Percentiles rank a stretch among this genome's conserved stretches.
phyloP scores from a whole-genome alignment of 1,284 basidiomycete genomes.

The Tylopilus orsonianus region DNA sequence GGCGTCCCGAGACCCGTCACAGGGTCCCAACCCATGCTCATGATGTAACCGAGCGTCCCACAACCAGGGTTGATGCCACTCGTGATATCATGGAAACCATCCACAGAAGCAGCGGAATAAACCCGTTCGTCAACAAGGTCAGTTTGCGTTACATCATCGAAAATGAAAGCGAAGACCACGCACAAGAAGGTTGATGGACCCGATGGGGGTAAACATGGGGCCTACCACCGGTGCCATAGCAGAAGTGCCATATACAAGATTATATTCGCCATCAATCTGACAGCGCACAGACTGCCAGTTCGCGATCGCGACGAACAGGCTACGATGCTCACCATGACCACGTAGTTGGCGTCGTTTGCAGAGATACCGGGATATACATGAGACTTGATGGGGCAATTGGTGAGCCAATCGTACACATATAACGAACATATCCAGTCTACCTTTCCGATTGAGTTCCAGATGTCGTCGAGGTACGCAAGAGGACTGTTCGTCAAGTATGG shows the following conservation, averaged over 20 bases:
- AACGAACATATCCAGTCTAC: conserved; percentile 29
- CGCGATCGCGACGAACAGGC: not conserved
- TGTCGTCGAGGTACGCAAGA: conserved; percentile 34
- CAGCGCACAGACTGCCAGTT: not conserved
- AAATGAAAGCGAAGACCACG: conserved; percentile 3
- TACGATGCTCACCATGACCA: conserved; percentile 23
- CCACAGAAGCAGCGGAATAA: conserved; percentile 18
- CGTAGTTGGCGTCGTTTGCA: conserved; percentile 44
- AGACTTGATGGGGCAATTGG: conserved; percentile 10
- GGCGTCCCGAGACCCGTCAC: conserved; percentile 36
- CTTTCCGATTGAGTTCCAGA: conserved; percentile 50
- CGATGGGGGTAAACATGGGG: conserved; percentile 43
- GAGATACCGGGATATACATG: conserved; percentile 50
- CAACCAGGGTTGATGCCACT: conserved; percentile 41
- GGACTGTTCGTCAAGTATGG: conserved; percentile 25
- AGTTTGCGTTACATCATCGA: not conserved
- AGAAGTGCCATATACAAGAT: conserved; percentile 39
- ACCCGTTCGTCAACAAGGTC: no score
- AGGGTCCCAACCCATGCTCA: conserved; percentile 39
- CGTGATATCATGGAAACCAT: conserved; percentile 41
- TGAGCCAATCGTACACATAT: not conserved
- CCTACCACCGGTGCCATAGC: conserved; percentile 44
- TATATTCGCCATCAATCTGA: conserved; percentile 37
- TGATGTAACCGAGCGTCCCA: conserved; percentile 35
- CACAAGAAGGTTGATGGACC: conserved; percentile 41